Conservation (phyloP, 2,329 filamentous ascomycete species). For the Paecilomyces sp. region DNA sequence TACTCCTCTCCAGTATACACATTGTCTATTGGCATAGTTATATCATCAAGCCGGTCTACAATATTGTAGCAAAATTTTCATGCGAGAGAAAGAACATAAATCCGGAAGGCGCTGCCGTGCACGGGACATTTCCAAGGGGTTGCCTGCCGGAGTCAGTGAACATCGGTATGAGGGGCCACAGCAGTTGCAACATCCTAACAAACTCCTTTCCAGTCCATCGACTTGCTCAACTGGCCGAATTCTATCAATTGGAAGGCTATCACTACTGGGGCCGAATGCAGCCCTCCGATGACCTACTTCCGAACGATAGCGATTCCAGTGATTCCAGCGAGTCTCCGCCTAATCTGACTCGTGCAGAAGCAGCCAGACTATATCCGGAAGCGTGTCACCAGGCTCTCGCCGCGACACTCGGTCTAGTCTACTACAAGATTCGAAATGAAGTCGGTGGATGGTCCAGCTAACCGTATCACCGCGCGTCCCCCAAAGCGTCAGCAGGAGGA, state of each 20-base stretch:
- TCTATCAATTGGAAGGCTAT: constrained; percentile 33
- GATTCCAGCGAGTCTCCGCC: constrained; percentile 30
- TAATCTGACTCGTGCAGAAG: constrained; percentile 27
- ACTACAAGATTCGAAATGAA: constrained; percentile 35
- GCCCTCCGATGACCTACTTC: constrained; percentile 17
- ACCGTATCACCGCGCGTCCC: constrained; percentile 19
- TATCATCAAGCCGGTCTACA: background rate
- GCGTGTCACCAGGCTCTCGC: constrained; percentile 34
- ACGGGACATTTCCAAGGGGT: background rate
- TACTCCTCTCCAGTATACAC: too few species aligned
- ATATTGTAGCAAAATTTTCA: background rate
- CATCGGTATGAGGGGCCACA: background rate
- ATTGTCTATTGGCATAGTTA: too few species aligned
- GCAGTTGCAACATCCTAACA: background rate
- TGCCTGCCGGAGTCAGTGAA: background rate
- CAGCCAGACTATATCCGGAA: constrained; percentile 28
- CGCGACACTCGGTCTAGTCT: constrained; percentile 32
- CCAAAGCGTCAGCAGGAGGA: constrained; percentile 31
- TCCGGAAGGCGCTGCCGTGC: background rate
- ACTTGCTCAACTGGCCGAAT: constrained; percentile 31
- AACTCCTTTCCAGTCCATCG: constrained; percentile 25
- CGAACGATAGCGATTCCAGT: constrained; percentile 30
- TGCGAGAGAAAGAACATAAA: background rate
- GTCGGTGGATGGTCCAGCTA: constrained; percentile 25
- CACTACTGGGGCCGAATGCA: constrained; percentile 32